phyloP scores from a whole-genome alignment of 805 yeast species.

The Ogataea glucozyma region DNA sequence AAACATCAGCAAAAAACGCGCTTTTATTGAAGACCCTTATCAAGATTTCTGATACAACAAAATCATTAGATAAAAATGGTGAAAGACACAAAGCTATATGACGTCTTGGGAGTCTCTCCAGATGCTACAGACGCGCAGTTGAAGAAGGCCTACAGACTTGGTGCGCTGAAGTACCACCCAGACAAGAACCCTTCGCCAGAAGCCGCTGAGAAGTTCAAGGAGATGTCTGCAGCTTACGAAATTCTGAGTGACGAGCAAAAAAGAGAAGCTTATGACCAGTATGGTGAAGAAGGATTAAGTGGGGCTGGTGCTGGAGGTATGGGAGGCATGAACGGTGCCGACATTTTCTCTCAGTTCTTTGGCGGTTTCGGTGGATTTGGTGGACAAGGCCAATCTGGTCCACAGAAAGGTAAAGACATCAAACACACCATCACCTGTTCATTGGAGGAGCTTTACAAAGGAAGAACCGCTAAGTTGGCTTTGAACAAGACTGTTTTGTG shows the following conservation, averaged over 20 bases:
- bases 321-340: constrained; percentile 53
- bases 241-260: constrained; percentile 84
- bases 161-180: constrained; percentile 81
- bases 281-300: constrained; percentile 88
- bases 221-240: constrained; percentile 84
- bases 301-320: constrained; percentile 72
- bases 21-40: neutral
- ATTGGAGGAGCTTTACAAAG: constrained; percentile 90
- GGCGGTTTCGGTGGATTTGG: constrained; percentile 65
- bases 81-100: constrained; percentile 77
- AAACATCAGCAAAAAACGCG: neutral
- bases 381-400: constrained; percentile 75
- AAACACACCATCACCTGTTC: constrained; percentile 84
- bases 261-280: constrained; percentile 84
- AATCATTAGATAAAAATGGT: no score
- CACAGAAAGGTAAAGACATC: constrained; percentile 87
- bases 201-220: constrained; percentile 95
- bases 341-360: constrained; percentile 60
- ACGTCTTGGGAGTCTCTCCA: constrained; percentile 68
- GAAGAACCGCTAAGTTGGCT: constrained; percentile 91
- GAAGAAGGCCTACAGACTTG: constrained; percentile 79
- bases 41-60: neutral
- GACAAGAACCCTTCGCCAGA: constrained; percentile 84
- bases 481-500: constrained; percentile 89
- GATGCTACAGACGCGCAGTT: constrained; percentile 69